A percentile compares a stretch with the other conserved stretches of the same genome.
These are phyloP conservation scores for Daldinia concentrica DNA, from an alignment of 495 filamentous ascomycete species.

Conservation along the genomic window DNA sequence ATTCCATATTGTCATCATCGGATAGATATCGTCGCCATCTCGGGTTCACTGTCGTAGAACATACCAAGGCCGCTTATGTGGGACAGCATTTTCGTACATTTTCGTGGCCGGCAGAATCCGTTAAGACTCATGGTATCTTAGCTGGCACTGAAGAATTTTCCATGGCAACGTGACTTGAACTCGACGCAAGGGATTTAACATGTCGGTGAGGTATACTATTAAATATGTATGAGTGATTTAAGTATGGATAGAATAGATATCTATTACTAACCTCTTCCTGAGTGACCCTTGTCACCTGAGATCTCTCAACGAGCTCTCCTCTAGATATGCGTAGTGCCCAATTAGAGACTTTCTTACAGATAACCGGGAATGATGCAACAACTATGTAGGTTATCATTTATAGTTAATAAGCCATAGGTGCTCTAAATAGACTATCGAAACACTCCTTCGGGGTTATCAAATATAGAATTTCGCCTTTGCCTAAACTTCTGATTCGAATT, in stretches of 20 bases:
- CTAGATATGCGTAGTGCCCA: too few relatives aligned
- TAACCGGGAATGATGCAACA: too few relatives aligned
- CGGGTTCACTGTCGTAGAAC: not conserved
- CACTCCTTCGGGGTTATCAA: too few relatives aligned
- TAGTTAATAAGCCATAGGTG: too few relatives aligned
- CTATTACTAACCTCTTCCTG: not conserved
- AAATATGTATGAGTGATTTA: not conserved
- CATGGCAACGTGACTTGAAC: not conserved
- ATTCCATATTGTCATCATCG: not conserved
- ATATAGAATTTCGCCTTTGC: too few relatives aligned
- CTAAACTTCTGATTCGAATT: too few relatives aligned
- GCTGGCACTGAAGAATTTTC: not conserved
- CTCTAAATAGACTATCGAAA: too few relatives aligned
- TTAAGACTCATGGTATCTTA: not conserved
- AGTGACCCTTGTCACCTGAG: not conserved
- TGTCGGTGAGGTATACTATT: not conserved
- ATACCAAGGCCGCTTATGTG: not conserved
- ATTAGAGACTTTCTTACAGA: too few relatives aligned
- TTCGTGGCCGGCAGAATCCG: not conserved
- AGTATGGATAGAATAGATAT: not conserved
- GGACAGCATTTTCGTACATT: constrained; percentile 3
- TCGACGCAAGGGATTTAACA: not conserved
- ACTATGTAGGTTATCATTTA: too few relatives aligned
- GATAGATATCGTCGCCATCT: not conserved
- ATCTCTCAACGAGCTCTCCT: too few relatives aligned